Evolutionary conservation across 345 rosid genomes (phyloP), one percentile per base, ranked within the genome.

Genomic region (Salix caprea): DNA sequence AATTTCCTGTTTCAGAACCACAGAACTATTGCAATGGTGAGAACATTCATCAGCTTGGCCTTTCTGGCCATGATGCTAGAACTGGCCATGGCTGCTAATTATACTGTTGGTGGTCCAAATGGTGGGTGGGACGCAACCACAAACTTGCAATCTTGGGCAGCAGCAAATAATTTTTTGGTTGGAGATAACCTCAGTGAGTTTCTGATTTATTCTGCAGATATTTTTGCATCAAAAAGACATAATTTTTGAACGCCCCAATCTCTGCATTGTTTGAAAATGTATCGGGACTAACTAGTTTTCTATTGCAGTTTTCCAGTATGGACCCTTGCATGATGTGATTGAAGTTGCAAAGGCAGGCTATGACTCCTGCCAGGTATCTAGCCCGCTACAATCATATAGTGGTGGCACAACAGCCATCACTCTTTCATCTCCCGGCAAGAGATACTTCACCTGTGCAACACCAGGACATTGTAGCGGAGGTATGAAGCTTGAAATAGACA

Each of bases 391-490:
- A 65, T 71, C 89, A 2, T 79, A 85, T 36, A 84, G 70, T 12
- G 86, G 82, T 52, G 91, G 98, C 77, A 82, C 78, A 83, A 88
- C 94, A 26, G 71, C 76, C 60, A 82, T 94, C 71, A 73, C 90
- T 39, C 88, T 91, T 14, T 67, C 90, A 12, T 78, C 97, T 19
- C 84, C 94, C 2, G 97, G 94, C 21, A 88, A 88, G 77, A 86
- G 96, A 83, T 92, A 94, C 88, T 94, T 94, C 89, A 87, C 89
- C 71, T 92, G 98, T 74, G 85, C 91, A 52, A 82, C 77, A 40
- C 67, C 80, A 0, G 97, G 98, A 74, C 98, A 94, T 67, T 94
- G 98, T 75, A 21, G 15, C 34, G 78, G 42, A 73, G 98, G 98
- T 40, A 94, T 94, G 98, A 89, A 90, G 79, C 78, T 92, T 1